Evolutionary conservation across 2,329 filamentous ascomycete genomes (phyloP).

Genomic region (Apiospora aurea): DNA sequence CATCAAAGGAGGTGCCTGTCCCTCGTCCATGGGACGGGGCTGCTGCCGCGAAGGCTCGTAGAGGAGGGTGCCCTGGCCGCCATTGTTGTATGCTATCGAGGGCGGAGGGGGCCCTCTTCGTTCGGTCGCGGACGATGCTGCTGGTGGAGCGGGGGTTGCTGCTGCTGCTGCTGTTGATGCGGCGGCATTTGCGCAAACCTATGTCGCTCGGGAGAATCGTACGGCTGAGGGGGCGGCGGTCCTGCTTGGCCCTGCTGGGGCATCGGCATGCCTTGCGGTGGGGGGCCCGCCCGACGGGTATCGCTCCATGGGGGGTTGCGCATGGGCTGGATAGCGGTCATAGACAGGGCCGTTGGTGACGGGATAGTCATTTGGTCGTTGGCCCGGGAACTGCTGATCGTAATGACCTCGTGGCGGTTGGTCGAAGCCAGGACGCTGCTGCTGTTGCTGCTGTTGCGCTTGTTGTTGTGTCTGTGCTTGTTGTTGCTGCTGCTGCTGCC

Average conservation of each 20-base stretch:
- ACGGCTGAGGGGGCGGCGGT: slow-evolving; percentile 44
- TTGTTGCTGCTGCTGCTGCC: slow-evolving; percentile 35
- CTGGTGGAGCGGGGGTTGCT: slow-evolving; percentile 33
- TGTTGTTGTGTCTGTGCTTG: background rate
- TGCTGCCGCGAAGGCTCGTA: slow-evolving; percentile 52
- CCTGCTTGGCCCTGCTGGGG: slow-evolving; percentile 34
- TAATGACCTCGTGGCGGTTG: slow-evolving; percentile 48
- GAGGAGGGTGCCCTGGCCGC: slow-evolving; percentile 48
- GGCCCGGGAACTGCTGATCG: slow-evolving; percentile 50
- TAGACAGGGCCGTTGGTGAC: slow-evolving; percentile 50
- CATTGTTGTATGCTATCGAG: slow-evolving; percentile 59
- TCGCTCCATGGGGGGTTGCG: slow-evolving; percentile 48
- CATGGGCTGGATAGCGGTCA: slow-evolving; percentile 45
- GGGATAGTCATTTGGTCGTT: slow-evolving; percentile 58
- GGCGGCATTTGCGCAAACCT: slow-evolving; percentile 49
- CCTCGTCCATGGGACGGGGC: slow-evolving; percentile 52
- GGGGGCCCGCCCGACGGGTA: slow-evolving; percentile 45
- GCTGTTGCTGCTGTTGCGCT: background rate
- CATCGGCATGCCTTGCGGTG: slow-evolving; percentile 41
- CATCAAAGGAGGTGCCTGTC: slow-evolving; percentile 56
- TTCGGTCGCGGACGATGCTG: slow-evolving; percentile 50
- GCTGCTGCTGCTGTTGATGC: slow-evolving; percentile 43
- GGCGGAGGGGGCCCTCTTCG: slow-evolving; percentile 60
- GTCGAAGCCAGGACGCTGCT: slow-evolving; percentile 48
- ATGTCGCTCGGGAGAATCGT: slow-evolving; percentile 60